Evolutionary conservation across 2,329 filamentous ascomycete species (phyloP), one percentile per base, ranked within the genome.

Genomic region (Byssoonygena ceratinophila): DNA sequence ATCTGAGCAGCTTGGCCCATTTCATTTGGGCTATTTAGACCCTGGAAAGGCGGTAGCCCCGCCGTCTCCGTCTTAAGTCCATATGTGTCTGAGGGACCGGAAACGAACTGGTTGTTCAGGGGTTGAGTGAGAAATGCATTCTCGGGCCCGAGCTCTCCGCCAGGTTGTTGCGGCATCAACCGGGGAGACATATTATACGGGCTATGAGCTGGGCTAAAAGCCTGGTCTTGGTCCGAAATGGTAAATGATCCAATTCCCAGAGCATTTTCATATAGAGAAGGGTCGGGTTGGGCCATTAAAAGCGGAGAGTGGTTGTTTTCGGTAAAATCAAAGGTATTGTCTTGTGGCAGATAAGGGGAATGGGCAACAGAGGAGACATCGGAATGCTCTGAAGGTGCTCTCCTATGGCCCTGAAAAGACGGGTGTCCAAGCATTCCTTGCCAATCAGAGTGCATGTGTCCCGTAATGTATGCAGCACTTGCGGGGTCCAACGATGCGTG

Each of bases 331-430:
- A 94, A 94, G 57, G 74, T 80, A 61, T 96, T 90, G 55, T 85
- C 78, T 59, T 84, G 84, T 25, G 78, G 79, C 53, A 95, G 71
- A 63, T 87, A 88, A 2, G 91, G 91, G 16, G 91, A 96, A 22
- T 83, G 85, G 20, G 86, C 83, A 14, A 83, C 86, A 16, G 88
- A 94, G 1, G 80, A 95, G 4, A 95, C 83, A 59, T 96, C 91
- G 2, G 89, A 95, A 62, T 84, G 88, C 60, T 96, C 91, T n/a
- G 90, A 96, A 0, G 87, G 86, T 34, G 81, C 83, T 62, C 90
- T 81, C 60, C 89, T 80, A 65, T 96, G 91, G n/a, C 80, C 76
- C 59, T 87, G 84, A 63, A 94, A 96, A 55, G 75, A 71, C 34
- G 73, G 70, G 59, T 77, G 77, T 63, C 72, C 74, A 56, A 75